Base-by-base conservation (phyloP, 2,329 filamentous ascomycete species). In the Monosporascus sp. region DNA sequence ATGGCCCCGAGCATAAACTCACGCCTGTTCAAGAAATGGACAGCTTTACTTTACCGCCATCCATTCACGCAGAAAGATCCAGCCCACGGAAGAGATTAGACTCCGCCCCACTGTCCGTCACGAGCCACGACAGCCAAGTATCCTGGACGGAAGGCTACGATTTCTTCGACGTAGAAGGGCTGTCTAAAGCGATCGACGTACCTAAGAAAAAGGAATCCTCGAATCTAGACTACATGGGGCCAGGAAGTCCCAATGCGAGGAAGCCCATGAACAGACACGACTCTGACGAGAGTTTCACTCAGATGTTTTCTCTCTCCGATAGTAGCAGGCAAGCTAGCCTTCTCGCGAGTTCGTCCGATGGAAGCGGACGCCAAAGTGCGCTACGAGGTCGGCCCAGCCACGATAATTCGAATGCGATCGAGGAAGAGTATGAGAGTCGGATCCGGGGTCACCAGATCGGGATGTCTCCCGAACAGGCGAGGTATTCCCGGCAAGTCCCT, bases 121-220 rank as follows among this genome's bases (percentile, higher is more conserved):
- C 68, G 20, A 82, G 79, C 61, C 74, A 78, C 34, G 74, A 75
- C 41, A 81, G 76, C 59, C 74, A 78, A 22, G 59, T 69, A n/a
- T 79, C 78, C 14, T 78, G 72, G 61, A 81, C 77, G 1, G 82
- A 85, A 57, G 83, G 83, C 1, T 85, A 86, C 60, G 83, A 86
- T 64, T 86, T 86, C 61, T 85, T 85, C 62, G 83, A 82, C 60
- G 70, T 82, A 27, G 81, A 82, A n/a, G 65, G 73, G 27, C 66
- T 79, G 51, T 69, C 70, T 48, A 71, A 71, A 45, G 79, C 78
- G 6, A 78, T 83, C 47, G 79, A 84, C 54, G 77, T 83, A 48
- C 79, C 74, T 6, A 72, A 67, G 50, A 73, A 70, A 57, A 70
- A 70, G 51, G 70, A 70, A 51, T 66, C 69, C 5, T 56, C 72